Evolutionary conservation across 495 filamentous ascomycete genomes (phyloP), one percentile per base, ranked within the genome.

Genomic region (Margaritispora aquatica): DNA sequence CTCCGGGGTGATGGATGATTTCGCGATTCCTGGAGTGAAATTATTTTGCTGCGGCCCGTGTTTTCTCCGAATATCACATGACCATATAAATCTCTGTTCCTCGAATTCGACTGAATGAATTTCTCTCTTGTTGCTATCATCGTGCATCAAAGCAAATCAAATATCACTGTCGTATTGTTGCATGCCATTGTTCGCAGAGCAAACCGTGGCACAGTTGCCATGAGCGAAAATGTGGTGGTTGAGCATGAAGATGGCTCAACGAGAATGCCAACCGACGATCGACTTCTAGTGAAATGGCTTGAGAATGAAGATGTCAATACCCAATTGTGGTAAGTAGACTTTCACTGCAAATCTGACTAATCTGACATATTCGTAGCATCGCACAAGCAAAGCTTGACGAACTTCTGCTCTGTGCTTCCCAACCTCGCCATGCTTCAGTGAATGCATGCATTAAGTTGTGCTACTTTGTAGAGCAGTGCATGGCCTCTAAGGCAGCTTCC

Each of bases 391-490:
- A 50, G 63, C 44, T 80, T 72, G 47, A 60, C 70, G 29, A 69
- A 66, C 69, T 80, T 19, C 65, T 83, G 3, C 41, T 66, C 19
- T 69, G 71, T 55, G 80, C 80, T 11, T 71, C 72, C 19, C 74
- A 76, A 54, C 74, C 77, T 19, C 67, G 70, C 8, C 74, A 68
- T 67, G 74, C 57, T 57, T 74, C 76, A 9, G 74, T 70, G 17
- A 70, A 71, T 55, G 70, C 77, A 17, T 82, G 78, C 51, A 73
- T 77, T 54, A 78, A 75, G 61, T 70, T 83, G 10, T 80, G 80
- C 61, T 76, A 80, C 52, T 78, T 81, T 60, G 70, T 80, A 57
- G 79, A 81, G 65, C 76, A 77, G 54, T 81, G 75, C 54, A 71
- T 72, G 63, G 78, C 73, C 64, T 80, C 79, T 44, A 56, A 60